Evolutionary conservation across 108 stramenopile genomes (phyloP).

Genomic region (Cyclostephanos invisitatus): DNA sequence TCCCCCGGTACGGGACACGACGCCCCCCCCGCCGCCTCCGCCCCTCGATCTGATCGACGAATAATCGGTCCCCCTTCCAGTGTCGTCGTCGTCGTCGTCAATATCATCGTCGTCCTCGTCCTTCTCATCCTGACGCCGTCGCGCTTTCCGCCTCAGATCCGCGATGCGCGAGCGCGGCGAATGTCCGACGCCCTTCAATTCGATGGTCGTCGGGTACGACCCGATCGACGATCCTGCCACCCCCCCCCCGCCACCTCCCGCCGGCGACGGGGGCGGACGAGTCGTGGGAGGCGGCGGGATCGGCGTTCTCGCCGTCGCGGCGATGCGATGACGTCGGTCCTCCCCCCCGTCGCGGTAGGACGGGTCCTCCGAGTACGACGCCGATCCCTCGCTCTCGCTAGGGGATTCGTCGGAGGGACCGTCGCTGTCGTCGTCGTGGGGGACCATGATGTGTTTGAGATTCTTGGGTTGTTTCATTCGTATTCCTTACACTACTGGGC

Average conservation of each 20-base stretch:
- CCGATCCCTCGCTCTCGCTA: neutral
- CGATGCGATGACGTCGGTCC: too few species aligned
- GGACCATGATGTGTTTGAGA: neutral
- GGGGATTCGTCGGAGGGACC: neutral
- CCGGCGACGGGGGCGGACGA: neutral
- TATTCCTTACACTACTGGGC: too few species aligned
- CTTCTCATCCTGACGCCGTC: neutral
- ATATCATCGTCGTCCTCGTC: neutral
- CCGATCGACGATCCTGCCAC: neutral
- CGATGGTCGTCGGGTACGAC: neutral
- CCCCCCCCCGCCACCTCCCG: too few species aligned
- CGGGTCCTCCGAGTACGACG: neutral
- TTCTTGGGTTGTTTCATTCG: too few species aligned
- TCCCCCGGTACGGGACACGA: neutral
- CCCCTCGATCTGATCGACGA: too few species aligned
- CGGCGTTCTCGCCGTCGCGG: neutral
- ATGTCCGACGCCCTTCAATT: neutral
- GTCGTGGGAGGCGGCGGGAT: neutral
- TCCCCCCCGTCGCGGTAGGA: too few species aligned
- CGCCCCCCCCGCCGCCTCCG: too few species aligned
- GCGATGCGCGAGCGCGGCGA: neutral
- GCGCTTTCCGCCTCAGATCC: neutral
- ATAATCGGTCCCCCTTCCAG: neutral
- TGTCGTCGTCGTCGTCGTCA: neutral
- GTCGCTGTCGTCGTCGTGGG: neutral